Base-by-base conservation (phyloP, 2,329 filamentous ascomycete genomes). In the Dryadomyces quercivorus region DNA sequence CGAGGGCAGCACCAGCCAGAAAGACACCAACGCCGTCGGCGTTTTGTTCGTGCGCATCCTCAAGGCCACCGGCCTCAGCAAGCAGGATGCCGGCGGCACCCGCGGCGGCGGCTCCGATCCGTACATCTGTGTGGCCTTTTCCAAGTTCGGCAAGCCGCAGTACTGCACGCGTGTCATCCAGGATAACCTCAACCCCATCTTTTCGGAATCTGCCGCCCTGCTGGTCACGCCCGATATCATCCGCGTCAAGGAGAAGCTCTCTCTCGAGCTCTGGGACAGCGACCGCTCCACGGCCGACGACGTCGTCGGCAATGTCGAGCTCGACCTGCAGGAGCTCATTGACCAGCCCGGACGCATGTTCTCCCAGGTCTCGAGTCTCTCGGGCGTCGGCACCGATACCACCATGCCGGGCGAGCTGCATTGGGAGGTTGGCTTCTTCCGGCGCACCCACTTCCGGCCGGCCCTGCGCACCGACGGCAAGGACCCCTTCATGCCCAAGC, bases 151-250 rank as follows among this genome's bases (percentile, higher is more conserved):
- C 55, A 98, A 98, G 71, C 92, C 92, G 1, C 94, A 95, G 80
- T 97, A 95, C 69, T 96, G 91, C 69, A 97, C 93, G 1, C 84
- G 93, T 50, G 91, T 97, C 52, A 96, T 97, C 59, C 89, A 92
- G 52, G 92, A 97, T 64, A 86, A 96, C 61, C 77, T 95, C 54
- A 95, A 97, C 63, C 93, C 93, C 0, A 77, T 95, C 5, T 97
- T 94, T 74, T 87, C 93, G 63, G 93, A 97, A 69, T 87, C 82
- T 1, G 84, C 88, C 46, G 90, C 88, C 1, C 75, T 97, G 18
- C 73, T 96, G 16, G 88, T 98, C 6, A 95, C 88, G 0, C 80
- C 88, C 0, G 91, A 96, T 59, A 76, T 95, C 53, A 88, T 97
- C 72, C 94, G 93, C 69, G 92, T 87, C 0, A 85, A 96, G 59